Evolutionary conservation across 2,329 filamentous ascomycete genomes (phyloP), one percentile per base, ranked within the genome.

Genomic region (Calonectria henricotiae): DNA sequence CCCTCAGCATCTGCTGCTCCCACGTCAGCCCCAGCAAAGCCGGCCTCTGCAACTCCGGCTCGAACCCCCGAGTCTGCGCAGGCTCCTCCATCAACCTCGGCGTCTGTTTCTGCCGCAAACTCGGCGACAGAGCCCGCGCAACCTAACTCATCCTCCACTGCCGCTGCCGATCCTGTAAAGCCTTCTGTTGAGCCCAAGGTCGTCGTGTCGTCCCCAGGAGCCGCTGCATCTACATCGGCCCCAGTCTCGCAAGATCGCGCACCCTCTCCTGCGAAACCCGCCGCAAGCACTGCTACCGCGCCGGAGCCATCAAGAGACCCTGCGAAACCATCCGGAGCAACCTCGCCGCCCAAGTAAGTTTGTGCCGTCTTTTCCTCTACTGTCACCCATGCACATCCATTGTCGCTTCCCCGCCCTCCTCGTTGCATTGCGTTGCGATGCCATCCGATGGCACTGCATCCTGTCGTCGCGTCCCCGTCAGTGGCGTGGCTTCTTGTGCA

Each of bases 401-500:
- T 61, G 37, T 44, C 55, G 55, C 55, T 41, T 35, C 55, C 37
- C 39, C 55, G 55, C 55, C 55, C 27, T 17, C 3, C 15, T 25
- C 39, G 39, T 61, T 44, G 39, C 55, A 41, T 25, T 37, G 25
- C 39, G 46, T 62, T 67, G 39, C 55, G 23, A 49, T 46, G 17
- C 30, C 63, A 46, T 51, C 27, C 51, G 44, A 61, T 58, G 37
- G 43, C 4, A 41, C 62, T 47, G 25, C 44, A 37, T 43, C 27
- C 43, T 58, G 51, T 49, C 17, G 58, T 55, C 46, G 35, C 49
- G 63, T 55, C 47, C 39, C 69, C 58, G 65, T 67, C 70, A 76
- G 73, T 76, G 74, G 75, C 74, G 75, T 75, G 75, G 74, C 73
- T 73, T 55, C 47, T 64, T 23, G 62, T 70, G 69, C 75, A 76